These are phyloP conservation scores for Arabidopsis hybrid DNA, from an alignment of 441 rosid genomes.

Conservation along the genomic window DNA sequence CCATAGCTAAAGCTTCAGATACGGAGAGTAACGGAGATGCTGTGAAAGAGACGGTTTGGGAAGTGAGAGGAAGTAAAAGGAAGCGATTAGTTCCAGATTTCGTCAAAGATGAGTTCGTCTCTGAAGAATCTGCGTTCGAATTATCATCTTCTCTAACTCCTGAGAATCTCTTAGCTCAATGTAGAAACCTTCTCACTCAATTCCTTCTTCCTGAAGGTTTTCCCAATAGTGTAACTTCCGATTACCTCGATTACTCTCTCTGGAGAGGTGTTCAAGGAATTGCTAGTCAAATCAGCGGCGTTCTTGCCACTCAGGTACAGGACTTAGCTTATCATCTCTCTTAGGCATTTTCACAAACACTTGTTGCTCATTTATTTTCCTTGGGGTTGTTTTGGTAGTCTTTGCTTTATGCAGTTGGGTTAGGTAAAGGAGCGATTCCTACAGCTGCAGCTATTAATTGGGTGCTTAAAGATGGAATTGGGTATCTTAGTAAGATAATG, in stretches of 20 bases:
- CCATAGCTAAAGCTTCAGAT: slow-evolving; percentile 44
- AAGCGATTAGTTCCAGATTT: slow-evolving; percentile 63
- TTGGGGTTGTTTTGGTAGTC: slow-evolving; percentile 53
- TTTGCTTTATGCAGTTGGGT: slow-evolving; percentile 94
- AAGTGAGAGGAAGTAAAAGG: slow-evolving; percentile 80
- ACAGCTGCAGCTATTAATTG: slow-evolving; percentile 96
- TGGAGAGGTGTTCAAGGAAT: slow-evolving; percentile 97
- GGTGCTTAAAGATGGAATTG: slow-evolving; percentile 98
- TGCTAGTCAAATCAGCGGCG: slow-evolving; percentile 91
- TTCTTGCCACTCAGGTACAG: slow-evolving; percentile 90
- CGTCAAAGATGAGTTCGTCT: slow-evolving; percentile 59
- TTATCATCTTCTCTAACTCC: slow-evolving; percentile 46
- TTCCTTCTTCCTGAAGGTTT: slow-evolving; percentile 92
- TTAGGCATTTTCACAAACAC: slow-evolving; percentile 33
- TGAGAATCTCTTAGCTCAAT: slow-evolving; percentile 52
- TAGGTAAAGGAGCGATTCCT: slow-evolving; percentile 98
- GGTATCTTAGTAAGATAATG: slow-evolving; percentile 90
- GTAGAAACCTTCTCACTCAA: slow-evolving; percentile 52
- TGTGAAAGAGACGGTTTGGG: slow-evolving; percentile 61
- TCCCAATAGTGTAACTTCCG: slow-evolving; percentile 82
- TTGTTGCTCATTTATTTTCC: slow-evolving; percentile 9
- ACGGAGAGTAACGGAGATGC: slow-evolving; percentile 38
- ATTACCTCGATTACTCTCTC: slow-evolving; percentile 89
- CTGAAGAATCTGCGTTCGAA: slow-evolving; percentile 43
- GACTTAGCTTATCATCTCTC: background rate